phyloP scores from a whole-genome alignment of 2,329 filamentous ascomycete species.

The Colletotrichum sp. region DNA sequence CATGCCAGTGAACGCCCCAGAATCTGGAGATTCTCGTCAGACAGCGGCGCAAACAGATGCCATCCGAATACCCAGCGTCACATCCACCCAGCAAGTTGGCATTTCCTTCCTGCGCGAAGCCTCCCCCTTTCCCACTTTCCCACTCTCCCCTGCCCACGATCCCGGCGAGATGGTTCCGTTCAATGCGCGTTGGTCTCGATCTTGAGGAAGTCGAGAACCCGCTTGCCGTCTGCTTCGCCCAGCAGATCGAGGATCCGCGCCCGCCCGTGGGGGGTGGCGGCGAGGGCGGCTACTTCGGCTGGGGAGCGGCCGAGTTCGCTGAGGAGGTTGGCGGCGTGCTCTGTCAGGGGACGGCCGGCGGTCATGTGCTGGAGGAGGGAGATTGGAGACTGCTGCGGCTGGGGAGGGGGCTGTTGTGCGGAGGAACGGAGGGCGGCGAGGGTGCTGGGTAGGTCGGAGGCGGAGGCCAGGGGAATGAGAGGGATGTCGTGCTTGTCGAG shows the following conservation, averaged over 20 bases:
- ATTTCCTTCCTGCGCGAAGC: background rate
- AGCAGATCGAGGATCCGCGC: conserved; percentile 28
- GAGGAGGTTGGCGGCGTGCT: conserved; percentile 30
- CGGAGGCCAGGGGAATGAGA: conserved; percentile 46
- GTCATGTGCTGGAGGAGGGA: conserved; percentile 22
- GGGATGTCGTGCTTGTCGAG: conserved; percentile 38
- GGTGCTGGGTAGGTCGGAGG: conserved; percentile 37
- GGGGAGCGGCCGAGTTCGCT: conserved; percentile 31
- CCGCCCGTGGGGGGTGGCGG: conserved; percentile 22
- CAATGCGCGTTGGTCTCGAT: conserved; percentile 15
- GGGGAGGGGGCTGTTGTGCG: background rate
- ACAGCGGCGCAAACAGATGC: background rate
- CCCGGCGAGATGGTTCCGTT: background rate
- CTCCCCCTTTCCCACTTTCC: background rate
- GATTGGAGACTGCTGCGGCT: background rate
- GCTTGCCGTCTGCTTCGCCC: conserved; percentile 31
- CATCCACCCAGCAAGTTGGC: background rate
- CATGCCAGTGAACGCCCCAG: background rate
- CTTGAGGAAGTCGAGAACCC: conserved; percentile 34
- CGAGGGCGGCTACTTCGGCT: conserved; percentile 29
- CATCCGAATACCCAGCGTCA: background rate
- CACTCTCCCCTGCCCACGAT: background rate
- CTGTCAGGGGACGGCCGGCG: conserved; percentile 26
- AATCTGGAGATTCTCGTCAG: background rate
- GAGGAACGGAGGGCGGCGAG: conserved; percentile 41